phyloP scores from a whole-genome alignment of 257 asterid genomes.

The Jacaranda mimosifolia region DNA sequence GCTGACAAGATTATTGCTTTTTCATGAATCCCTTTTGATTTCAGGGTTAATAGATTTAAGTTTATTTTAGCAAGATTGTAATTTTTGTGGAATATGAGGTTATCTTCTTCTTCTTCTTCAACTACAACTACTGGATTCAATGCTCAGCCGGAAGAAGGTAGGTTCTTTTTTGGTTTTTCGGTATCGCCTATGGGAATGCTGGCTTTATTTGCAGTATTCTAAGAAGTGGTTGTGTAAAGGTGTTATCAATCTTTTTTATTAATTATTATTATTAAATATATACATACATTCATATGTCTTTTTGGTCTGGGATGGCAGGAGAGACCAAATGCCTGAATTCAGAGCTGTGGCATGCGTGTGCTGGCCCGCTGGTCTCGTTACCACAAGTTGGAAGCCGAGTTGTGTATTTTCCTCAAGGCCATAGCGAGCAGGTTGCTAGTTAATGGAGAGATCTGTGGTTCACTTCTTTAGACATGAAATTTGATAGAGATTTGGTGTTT shows the following conservation, averaged over 20 bases:
- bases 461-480: constrained; percentile 16
- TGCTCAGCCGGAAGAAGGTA: constrained; percentile 77
- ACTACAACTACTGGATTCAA: constrained; percentile 58
- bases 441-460: not conserved
- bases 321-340: constrained; percentile 88
- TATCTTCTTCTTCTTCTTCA: constrained; percentile 57
- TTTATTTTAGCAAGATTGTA: constrained; percentile 36
- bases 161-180: constrained; percentile 18
- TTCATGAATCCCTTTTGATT: constrained; percentile 41
- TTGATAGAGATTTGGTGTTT: constrained; percentile 1
- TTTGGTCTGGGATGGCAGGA: constrained; percentile 38
- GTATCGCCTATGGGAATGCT: constrained; percentile 31
- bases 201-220: constrained; percentile 5
- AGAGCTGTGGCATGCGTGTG: constrained; percentile 92
- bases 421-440: constrained; percentile 76
- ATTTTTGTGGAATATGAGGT: constrained; percentile 63
- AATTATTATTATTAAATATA: not conserved
- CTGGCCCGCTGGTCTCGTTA: constrained; percentile 83
- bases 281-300: too few relatives aligned
- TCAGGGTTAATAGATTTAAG: constrained; percentile 34
- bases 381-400: constrained; percentile 80
- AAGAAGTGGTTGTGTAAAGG: constrained; percentile 24
- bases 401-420: constrained; percentile 89
- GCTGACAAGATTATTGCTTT: constrained; percentile 32
- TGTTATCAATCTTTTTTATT: not conserved